A percentile compares a stretch with the other conserved stretches of the same genome.
phyloP scores from a whole-genome alignment of 306 rosid species.

The Corylus avellana region DNA sequence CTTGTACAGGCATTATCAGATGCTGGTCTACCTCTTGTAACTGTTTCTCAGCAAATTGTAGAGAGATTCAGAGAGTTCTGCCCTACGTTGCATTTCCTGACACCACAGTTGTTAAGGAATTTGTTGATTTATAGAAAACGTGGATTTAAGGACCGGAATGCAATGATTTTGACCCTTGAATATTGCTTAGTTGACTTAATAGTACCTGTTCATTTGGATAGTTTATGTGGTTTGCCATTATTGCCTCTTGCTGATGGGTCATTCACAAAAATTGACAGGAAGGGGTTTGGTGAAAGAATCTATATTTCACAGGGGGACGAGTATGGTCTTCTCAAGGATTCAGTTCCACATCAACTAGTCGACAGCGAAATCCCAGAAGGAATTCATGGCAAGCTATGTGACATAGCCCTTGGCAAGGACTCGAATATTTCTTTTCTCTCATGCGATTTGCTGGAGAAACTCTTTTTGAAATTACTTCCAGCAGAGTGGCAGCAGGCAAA shows the following conservation, averaged over 20 bases:
- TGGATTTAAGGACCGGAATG: conserved; percentile 74
- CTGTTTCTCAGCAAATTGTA: conserved; percentile 63
- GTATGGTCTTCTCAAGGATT: conserved; percentile 87
- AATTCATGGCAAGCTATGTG: conserved; percentile 72
- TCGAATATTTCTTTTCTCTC: conserved; percentile 83
- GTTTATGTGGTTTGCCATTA: conserved; percentile 72
- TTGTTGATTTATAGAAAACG: conserved; percentile 84
- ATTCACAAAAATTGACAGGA: conserved; percentile 69
- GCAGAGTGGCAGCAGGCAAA: conserved; percentile 88
- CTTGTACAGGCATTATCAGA: conserved; percentile 74
- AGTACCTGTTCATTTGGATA: conserved; percentile 61
- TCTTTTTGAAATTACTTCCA: conserved; percentile 77
- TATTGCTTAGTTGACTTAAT: conserved; percentile 89
- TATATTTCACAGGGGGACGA: conserved; percentile 84
- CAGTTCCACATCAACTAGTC: conserved; percentile 74
- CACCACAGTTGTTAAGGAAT: conserved; percentile 78
- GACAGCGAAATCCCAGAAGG: conserved; percentile 63
- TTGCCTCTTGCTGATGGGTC: conserved; percentile 89
- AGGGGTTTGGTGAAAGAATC: conserved; percentile 83
- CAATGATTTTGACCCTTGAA: conserved; percentile 81
- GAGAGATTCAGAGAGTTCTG: conserved; percentile 84
- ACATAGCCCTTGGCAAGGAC: conserved; percentile 62
- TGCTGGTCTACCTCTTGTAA: conserved; percentile 73
- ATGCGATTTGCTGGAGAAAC: conserved; percentile 84
- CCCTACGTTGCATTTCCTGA: conserved; percentile 82